phyloP scores from a whole-genome alignment of 1,284 basidiomycete genomes.

The Cutaneotrichosporon sp. region DNA sequence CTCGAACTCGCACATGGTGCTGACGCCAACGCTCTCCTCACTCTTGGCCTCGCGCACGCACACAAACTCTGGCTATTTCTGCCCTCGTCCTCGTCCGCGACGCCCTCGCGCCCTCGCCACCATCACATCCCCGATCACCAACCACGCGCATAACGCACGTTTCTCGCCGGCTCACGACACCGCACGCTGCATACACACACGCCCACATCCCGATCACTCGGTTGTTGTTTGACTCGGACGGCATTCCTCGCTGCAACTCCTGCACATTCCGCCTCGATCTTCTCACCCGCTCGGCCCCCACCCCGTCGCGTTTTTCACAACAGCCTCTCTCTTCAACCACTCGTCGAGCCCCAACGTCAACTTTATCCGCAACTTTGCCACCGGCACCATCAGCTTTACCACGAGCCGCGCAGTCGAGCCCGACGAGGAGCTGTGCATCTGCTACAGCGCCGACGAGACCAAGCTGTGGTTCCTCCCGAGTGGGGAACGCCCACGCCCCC shows the following conservation, averaged over 20 bases:
- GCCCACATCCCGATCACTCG: background rate
- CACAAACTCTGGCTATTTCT: background rate
- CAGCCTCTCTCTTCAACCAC: slow-evolving; percentile 55
- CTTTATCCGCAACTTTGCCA: slow-evolving; percentile 39
- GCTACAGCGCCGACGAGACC: slow-evolving; percentile 50
- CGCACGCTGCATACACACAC: background rate
- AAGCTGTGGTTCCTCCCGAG: slow-evolving; percentile 51
- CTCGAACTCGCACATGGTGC: background rate
- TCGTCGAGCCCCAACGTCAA: slow-evolving; percentile 53
- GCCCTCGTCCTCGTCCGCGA: too few relatives aligned
- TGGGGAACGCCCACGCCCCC: background rate
- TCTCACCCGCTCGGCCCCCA: background rate
- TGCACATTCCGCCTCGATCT: background rate
- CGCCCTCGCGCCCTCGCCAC: too few relatives aligned
- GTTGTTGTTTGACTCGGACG: background rate
- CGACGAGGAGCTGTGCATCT: slow-evolving; percentile 50
- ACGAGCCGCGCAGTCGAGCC: slow-evolving; percentile 34
- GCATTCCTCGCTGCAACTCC: background rate
- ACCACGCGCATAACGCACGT: background rate
- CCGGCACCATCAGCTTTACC: slow-evolving; percentile 41
- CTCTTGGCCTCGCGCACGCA: background rate
- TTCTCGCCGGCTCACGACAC: background rate
- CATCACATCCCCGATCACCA: background rate
- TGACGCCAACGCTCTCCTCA: background rate
- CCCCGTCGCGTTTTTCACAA: background rate